A percentile compares a stretch with the other conserved stretches of the same genome.
Conservation (phyloP, 176 grass and related monocot genomes). For the Lolium rigidum region DNA sequence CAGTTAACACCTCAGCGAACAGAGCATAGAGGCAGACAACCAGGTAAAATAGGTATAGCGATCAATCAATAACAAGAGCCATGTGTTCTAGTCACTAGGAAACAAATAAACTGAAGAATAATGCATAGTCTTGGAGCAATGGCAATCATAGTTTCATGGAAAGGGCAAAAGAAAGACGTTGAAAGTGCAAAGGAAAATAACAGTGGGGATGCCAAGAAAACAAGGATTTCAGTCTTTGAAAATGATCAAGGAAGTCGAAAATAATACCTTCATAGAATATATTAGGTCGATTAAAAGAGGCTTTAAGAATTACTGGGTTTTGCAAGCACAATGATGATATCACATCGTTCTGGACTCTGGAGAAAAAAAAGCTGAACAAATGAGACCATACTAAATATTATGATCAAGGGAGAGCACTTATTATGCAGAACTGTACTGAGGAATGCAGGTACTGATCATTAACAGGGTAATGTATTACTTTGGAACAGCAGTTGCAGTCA, state of each 20-base stretch:
- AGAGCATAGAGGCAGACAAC: slow-evolving; percentile 12
- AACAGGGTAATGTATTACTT: slow-evolving; percentile 58
- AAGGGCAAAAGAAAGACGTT: neutral
- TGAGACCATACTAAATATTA: slow-evolving; percentile 23
- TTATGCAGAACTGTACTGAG: neutral
- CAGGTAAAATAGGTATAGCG: neutral
- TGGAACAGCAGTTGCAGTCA: slow-evolving; percentile 88
- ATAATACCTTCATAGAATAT: slow-evolving; percentile 97
- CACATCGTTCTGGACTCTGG: slow-evolving; percentile 88
- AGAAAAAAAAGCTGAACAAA: slow-evolving; percentile 19
- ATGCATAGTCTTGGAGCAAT: slow-evolving; percentile 8
- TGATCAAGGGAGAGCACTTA: neutral
- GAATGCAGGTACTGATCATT: slow-evolving; percentile 4
- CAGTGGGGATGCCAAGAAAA: neutral
- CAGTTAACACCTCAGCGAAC: neutral
- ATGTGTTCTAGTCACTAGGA: slow-evolving; percentile 27
- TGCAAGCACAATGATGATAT: slow-evolving; percentile 76
- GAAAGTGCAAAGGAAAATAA: slow-evolving; percentile 8
- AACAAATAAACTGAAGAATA: neutral
- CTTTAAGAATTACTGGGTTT: slow-evolving; percentile 79
- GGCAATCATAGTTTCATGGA: neutral
- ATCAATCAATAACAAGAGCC: neutral
- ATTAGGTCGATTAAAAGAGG: slow-evolving; percentile 96
- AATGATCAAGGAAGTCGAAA: neutral
- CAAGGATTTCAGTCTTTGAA: neutral